A percentile compares a stretch with the other conserved stretches of the same genome.
Evolutionary conservation across 306 rosid species (phyloP).

Genomic region (Amphicarpaea edgeworthii): DNA sequence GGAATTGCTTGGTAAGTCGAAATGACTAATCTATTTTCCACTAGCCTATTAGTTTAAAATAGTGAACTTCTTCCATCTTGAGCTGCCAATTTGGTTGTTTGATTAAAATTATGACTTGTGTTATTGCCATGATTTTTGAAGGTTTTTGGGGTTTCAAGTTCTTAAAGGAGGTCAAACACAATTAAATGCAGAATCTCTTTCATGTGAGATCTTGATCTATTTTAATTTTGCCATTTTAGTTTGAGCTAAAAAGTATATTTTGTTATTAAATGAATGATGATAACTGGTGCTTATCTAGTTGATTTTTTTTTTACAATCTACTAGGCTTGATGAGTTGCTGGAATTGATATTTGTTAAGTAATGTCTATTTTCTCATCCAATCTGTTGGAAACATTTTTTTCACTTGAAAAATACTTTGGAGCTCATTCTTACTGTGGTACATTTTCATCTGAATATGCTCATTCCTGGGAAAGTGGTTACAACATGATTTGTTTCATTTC

Average conservation of each 20-base stretch:
- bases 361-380: no score
- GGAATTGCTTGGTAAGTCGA: slow-evolving; percentile 90
- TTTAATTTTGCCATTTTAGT: slow-evolving; percentile 31
- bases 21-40: slow-evolving; percentile 36
- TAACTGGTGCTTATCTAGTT: slow-evolving; percentile 19
- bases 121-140: slow-evolving; percentile 50
- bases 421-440: no score
- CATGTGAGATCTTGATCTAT: slow-evolving; percentile 60
- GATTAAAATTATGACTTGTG: slow-evolving; percentile 37
- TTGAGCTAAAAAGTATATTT: slow-evolving; percentile 11
- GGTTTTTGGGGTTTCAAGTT: slow-evolving; percentile 87
- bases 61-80: slow-evolving; percentile 35
- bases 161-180: slow-evolving; percentile 62
- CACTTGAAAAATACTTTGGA: no score
- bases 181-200: slow-evolving; percentile 55
- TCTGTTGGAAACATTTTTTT: no score
- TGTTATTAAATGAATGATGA: slow-evolving; percentile 20
- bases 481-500: no score
- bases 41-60: slow-evolving; percentile 25
- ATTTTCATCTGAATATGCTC: no score
- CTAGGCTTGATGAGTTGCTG: no score
- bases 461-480: no score
- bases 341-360: no score
- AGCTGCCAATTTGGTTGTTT: slow-evolving; percentile 31
- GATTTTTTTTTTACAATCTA: no score